Evolutionary conservation across 352 stramenopile genomes (phyloP).

Genomic region (Thalassiosira hispida): DNA sequence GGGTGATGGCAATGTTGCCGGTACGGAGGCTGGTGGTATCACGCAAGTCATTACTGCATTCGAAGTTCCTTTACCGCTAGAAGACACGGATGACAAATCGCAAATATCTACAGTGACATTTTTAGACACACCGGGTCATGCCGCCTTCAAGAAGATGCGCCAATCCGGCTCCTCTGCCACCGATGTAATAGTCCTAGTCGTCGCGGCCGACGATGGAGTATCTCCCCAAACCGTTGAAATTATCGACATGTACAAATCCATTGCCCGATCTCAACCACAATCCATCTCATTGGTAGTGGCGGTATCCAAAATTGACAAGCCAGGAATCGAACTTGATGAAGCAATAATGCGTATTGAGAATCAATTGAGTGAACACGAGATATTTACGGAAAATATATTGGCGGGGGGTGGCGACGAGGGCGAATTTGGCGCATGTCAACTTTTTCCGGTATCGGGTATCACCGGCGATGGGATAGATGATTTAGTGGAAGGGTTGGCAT

Average conservation of each 20-base stretch:
- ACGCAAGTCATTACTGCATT: constrained; percentile 97
- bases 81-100: constrained; percentile 38
- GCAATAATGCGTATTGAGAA: constrained; percentile 78
- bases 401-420: constrained; percentile 60
- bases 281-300: constrained; percentile 95
- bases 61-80: constrained; percentile 81
- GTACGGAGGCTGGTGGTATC: constrained; percentile 94
- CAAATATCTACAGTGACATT: constrained; percentile 88
- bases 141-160: constrained; percentile 96
- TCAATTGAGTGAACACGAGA: constrained; percentile 87
- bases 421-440: constrained; percentile 83
- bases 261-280: constrained; percentile 86
- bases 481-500: constrained; percentile 75
- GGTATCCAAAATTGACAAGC: constrained; percentile 94
- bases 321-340: constrained; percentile 81
- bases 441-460: constrained; percentile 94
- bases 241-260: constrained; percentile 88
- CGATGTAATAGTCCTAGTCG: constrained; percentile 93
- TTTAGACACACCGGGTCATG: constrained; percentile 96
- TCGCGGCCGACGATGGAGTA: constrained; percentile 94
- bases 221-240: constrained; percentile 94
- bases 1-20: constrained; percentile 83
- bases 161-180: constrained; percentile 91
- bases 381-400: constrained; percentile 89
- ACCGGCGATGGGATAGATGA: constrained; percentile 88